These are phyloP conservation scores for Arthrobotrys musiformis DNA, from an alignment of 2,329 filamentous ascomycete genomes.

Conservation along the genomic window DNA sequence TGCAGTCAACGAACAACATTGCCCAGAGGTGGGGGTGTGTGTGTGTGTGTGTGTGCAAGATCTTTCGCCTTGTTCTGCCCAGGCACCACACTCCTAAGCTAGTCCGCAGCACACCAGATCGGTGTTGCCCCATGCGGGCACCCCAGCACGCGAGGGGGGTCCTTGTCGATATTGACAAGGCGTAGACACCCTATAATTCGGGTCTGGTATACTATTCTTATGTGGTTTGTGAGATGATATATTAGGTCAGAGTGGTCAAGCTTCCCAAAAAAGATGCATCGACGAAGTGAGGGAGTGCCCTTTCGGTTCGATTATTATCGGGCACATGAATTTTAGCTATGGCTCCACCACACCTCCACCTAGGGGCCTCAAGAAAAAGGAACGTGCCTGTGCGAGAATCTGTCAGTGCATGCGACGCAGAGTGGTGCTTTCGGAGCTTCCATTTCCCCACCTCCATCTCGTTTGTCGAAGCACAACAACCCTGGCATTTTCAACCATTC, in stretches of 20 bases:
- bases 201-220: conserved; percentile 49
- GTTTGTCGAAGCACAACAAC: conserved; percentile 19
- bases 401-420: conserved; percentile 41
- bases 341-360: conserved; percentile 12
- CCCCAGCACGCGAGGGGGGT: conserved; percentile 5
- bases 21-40: conserved; percentile 8
- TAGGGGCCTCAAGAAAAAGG: conserved; percentile 17
- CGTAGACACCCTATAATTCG: conserved; percentile 52
- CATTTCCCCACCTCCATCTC: conserved; percentile 27
- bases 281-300: neutral
- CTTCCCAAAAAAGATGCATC: conserved; percentile 23
- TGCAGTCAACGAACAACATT: neutral
- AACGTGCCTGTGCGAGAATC: conserved; percentile 30
- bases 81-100: conserved; percentile 26
- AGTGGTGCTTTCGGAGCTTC: conserved; percentile 51
- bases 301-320: conserved; percentile 1
- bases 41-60: conserved; percentile 7
- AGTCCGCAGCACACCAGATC: conserved; percentile 25
- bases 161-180: conserved; percentile 50
- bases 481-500: conserved; percentile 23
- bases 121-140: conserved; percentile 35
- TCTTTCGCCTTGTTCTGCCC: conserved; percentile 46
- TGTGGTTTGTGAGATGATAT: conserved; percentile 46
- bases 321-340: conserved; percentile 27
- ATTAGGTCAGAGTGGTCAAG: conserved; percentile 51